A percentile compares a stretch with the other conserved stretches of the same genome.
Evolutionary conservation across 495 filamentous ascomycete species (phyloP).

Genomic region (Talaromyces trachyspermus): DNA sequence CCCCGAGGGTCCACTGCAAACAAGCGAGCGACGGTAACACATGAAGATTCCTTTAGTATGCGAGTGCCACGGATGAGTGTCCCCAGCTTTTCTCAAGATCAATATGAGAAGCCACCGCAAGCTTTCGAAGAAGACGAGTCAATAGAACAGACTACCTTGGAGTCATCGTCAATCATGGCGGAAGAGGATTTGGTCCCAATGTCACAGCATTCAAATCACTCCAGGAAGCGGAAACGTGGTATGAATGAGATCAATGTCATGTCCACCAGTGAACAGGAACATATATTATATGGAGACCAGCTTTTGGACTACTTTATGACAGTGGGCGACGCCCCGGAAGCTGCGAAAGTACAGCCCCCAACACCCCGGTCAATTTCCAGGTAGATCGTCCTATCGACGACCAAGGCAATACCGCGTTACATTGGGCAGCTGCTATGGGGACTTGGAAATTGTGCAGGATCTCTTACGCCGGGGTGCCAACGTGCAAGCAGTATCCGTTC

Average conservation of each 20-base stretch:
- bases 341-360: slow-evolving; percentile 53
- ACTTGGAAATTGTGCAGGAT: slow-evolving; percentile 81
- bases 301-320: slow-evolving; percentile 94
- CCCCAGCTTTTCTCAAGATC: slow-evolving; percentile 45
- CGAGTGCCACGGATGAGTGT: slow-evolving; percentile 37
- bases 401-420: slow-evolving; percentile 79
- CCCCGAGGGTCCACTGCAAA: slow-evolving; percentile 17
- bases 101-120: slow-evolving; percentile 47
- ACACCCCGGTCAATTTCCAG: slow-evolving; percentile 76
- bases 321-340: slow-evolving; percentile 57
- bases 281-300: slow-evolving; percentile 83
- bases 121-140: slow-evolving; percentile 77
- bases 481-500: slow-evolving; percentile 54
- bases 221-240: slow-evolving; percentile 70
- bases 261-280: slow-evolving; percentile 66
- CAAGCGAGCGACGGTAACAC: slow-evolving; percentile 19
- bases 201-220: slow-evolving; percentile 57
- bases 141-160: slow-evolving; percentile 69
- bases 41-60: slow-evolving; percentile 35
- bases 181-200: slow-evolving; percentile 69
- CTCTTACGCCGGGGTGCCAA: slow-evolving; percentile 70
- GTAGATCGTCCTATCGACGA: slow-evolving; percentile 85
- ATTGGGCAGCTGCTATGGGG: slow-evolving; percentile 99
- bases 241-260: slow-evolving; percentile 50
- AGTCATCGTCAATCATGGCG: slow-evolving; percentile 72